Percentiles rank a stretch among this genome's conserved stretches.
Conservation (phyloP, 2,329 filamentous ascomycete genomes). For the Alternaria sp. region DNA sequence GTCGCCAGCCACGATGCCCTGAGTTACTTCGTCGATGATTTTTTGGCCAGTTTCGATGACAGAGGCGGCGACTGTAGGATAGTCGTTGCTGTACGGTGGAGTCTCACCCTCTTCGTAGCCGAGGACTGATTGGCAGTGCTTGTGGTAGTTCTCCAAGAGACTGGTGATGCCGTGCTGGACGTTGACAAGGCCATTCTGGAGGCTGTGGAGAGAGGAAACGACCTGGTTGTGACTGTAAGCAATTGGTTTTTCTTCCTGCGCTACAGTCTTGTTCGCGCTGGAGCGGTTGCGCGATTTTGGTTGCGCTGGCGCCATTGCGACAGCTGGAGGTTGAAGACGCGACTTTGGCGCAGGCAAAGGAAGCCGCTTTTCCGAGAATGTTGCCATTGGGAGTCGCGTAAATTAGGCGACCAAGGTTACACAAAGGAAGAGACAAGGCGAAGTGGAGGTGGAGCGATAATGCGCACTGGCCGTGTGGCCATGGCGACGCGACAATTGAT, state of each 20-base stretch:
- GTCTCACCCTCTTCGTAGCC: slow-evolving; percentile 50
- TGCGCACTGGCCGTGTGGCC: slow-evolving; percentile 17
- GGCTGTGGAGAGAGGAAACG: slow-evolving; percentile 77
- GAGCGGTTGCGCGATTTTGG: slow-evolving; percentile 28
- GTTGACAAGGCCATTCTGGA: slow-evolving; percentile 65
- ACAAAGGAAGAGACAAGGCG: slow-evolving; percentile 3
- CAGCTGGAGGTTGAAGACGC: slow-evolving; percentile 1
- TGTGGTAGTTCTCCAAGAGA: slow-evolving; percentile 83
- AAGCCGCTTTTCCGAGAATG: slow-evolving; percentile 7
- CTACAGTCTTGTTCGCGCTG: slow-evolving; percentile 2
- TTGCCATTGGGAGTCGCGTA: slow-evolving; percentile 35
- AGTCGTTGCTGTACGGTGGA: slow-evolving; percentile 52
- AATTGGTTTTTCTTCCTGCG: slow-evolving; percentile 13
- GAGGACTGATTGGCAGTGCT: slow-evolving; percentile 85
- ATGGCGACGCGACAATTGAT: slow-evolving; percentile 21
- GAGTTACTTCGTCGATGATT: slow-evolving; percentile 34
- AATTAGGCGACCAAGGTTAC: slow-evolving; percentile 31
- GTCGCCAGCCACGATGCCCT: slow-evolving; percentile 28
- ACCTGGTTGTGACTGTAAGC: slow-evolving; percentile 62
- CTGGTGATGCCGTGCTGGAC: slow-evolving; percentile 70
- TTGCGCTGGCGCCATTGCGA: slow-evolving; percentile 16
- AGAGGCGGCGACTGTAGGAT: slow-evolving; percentile 44
- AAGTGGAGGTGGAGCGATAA: slow-evolving; percentile 16
- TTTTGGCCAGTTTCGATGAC: slow-evolving; percentile 40
- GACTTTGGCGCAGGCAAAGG: slow-evolving; percentile 17